These are phyloP conservation scores for Colletotrichum sp. DNA, from an alignment of 2,329 filamentous ascomycete genomes.

Conservation along the genomic window DNA sequence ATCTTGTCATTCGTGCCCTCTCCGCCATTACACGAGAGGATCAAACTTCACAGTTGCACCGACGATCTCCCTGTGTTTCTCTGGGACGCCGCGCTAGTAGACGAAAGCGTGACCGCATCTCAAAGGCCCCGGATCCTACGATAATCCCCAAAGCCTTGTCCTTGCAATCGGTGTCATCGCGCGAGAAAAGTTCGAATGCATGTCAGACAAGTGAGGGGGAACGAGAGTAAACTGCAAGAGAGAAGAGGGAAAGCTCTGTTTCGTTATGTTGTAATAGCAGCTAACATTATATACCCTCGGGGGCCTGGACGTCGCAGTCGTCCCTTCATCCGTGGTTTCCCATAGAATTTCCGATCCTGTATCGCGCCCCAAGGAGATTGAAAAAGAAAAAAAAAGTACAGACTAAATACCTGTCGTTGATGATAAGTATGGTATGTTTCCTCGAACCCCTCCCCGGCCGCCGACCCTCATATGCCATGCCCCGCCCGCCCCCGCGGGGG, in stretches of 20 bases:
- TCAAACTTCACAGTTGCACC: not conserved
- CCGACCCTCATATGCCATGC: no score
- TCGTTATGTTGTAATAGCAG: conserved; percentile 13
- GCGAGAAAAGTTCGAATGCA: not conserved
- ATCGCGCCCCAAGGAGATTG: not conserved
- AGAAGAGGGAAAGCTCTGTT: not conserved
- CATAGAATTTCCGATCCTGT: conserved; percentile 1
- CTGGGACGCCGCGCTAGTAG: not conserved
- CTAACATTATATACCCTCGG: conserved; percentile 15
- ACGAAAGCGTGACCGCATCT: not conserved
- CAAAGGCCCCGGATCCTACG: not conserved
- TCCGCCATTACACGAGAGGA: not conserved
- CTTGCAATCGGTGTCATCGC: conserved; percentile 3
- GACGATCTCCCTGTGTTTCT: not conserved
- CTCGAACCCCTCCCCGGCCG: not conserved
- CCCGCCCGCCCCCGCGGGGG: no score
- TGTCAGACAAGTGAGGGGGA: not conserved
- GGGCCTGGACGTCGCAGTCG: not conserved
- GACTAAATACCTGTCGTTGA: conserved; percentile 5
- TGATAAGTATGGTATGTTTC: conserved; percentile 9
- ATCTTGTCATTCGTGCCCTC: not conserved
- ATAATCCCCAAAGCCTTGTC: not conserved
- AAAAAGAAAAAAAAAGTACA: not conserved
- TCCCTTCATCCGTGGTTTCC: conserved; percentile 1
- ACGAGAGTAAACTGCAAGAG: not conserved